Evolutionary conservation across 495 filamentous ascomycete genomes (phyloP).

Genomic region (Aspergillus haitiensis): DNA sequence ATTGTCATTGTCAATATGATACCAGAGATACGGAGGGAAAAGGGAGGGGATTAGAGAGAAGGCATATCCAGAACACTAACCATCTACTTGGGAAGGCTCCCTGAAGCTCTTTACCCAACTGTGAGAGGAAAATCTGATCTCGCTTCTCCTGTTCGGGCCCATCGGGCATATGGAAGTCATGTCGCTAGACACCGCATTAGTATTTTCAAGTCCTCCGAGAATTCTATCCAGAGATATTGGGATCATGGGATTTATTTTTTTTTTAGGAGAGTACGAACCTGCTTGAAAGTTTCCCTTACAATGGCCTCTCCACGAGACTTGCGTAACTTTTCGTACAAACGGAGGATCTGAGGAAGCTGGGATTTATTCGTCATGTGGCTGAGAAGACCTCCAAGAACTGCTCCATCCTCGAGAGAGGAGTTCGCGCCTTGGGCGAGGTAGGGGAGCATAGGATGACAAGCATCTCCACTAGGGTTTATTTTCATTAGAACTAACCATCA

Average conservation of each 20-base stretch:
- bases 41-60: not conserved
- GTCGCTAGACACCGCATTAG: conserved; percentile 42
- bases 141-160: conserved; percentile 55
- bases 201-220: not conserved
- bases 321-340: conserved; percentile 59
- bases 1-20: not conserved
- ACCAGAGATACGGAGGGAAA: not conserved
- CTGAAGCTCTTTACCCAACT: conserved; percentile 41
- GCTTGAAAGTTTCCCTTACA: conserved; percentile 51
- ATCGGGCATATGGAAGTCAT: conserved; percentile 60
- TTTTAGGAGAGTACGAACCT: conserved; percentile 24
- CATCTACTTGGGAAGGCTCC: conserved; percentile 59
- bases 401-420: conserved; percentile 53
- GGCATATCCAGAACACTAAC: conserved; percentile 19
- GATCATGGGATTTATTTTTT: not conserved
- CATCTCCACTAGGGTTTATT: conserved; percentile 51
- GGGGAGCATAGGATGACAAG: conserved; percentile 68
- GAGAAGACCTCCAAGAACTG: conserved; percentile 48
- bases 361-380: conserved; percentile 37
- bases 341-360: conserved; percentile 50
- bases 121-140: conserved; percentile 48
- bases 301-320: conserved; percentile 60
- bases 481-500: not conserved
- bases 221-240: not conserved
- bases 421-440: conserved; percentile 63